Conservation (phyloP, 441 rosid species). For the Populus hybrid region DNA sequence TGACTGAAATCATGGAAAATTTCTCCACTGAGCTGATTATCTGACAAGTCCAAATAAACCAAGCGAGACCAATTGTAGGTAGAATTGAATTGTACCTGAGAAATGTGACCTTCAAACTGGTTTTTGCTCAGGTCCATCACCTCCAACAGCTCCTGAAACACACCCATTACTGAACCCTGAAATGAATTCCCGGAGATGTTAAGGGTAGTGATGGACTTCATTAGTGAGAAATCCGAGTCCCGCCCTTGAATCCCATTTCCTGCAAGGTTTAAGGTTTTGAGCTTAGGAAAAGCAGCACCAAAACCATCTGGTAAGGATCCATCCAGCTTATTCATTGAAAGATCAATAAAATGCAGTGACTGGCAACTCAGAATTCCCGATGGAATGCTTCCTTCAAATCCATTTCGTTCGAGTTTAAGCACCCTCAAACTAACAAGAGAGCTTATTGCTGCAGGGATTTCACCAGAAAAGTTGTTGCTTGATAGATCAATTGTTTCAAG, state of each 20-base stretch:
- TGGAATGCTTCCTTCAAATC: constrained; percentile 61
- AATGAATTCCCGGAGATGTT: constrained; percentile 70
- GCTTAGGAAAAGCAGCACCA: constrained; percentile 70
- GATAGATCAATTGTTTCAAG: too few relatives aligned
- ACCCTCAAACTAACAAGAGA: constrained; percentile 58
- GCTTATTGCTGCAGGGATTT: constrained; percentile 67
- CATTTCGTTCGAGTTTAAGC: constrained; percentile 57
- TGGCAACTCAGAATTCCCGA: constrained; percentile 47
- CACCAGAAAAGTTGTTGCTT: too few relatives aligned
- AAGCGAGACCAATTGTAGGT: constrained; percentile 54
- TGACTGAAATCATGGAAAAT: constrained; percentile 44
- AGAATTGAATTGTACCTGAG: constrained; percentile 71
- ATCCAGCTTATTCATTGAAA: constrained; percentile 64
- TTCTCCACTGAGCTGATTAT: constrained; percentile 78
- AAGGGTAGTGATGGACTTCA: constrained; percentile 56
- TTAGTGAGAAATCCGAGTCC: constrained; percentile 43
- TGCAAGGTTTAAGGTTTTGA: constrained; percentile 60
- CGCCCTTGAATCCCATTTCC: constrained; percentile 57
- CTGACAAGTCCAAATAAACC: constrained; percentile 79
- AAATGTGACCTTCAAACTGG: constrained; percentile 71
- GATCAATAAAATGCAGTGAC: constrained; percentile 58
- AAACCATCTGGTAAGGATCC: constrained; percentile 75
- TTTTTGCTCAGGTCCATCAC: constrained; percentile 75
- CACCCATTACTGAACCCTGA: constrained; percentile 57
- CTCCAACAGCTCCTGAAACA: constrained; percentile 45